Conservation (phyloP, 2,329 filamentous ascomycete genomes). For the Exophiala alcalophila region DNA sequence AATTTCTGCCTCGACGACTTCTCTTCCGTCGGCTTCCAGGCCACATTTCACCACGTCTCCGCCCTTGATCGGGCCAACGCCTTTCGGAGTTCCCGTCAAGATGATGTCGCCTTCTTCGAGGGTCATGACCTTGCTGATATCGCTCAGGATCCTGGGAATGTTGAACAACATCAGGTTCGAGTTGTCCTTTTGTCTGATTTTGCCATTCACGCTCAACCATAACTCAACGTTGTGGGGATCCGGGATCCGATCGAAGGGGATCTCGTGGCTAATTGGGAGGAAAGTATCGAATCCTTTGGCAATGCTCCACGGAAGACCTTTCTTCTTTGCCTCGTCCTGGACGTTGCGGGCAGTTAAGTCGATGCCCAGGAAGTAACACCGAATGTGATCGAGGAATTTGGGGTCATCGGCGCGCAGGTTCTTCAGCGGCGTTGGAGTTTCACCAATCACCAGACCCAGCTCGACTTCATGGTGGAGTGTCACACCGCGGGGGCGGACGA, state of each 20-base stretch:
- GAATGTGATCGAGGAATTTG: slow-evolving; percentile 77
- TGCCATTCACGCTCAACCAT: slow-evolving; percentile 78
- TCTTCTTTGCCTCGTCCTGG: slow-evolving; percentile 95
- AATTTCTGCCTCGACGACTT: slow-evolving; percentile 79
- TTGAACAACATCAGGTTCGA: slow-evolving; percentile 93
- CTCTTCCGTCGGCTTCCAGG: slow-evolving; percentile 73
- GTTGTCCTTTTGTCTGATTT: slow-evolving; percentile 76
- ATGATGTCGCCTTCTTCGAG: slow-evolving; percentile 89
- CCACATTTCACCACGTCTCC: slow-evolving; percentile 87
- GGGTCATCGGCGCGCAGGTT: slow-evolving; percentile 61
- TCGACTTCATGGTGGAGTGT: slow-evolving; percentile 94
- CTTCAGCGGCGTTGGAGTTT: slow-evolving; percentile 65
- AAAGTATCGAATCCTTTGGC: slow-evolving; percentile 99
- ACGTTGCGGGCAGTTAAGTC: slow-evolving; percentile 97
- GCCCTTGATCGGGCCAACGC: slow-evolving; percentile 78
- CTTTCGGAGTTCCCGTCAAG: slow-evolving; percentile 95
- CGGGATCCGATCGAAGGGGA: slow-evolving; percentile 74
- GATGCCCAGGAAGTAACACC: slow-evolving; percentile 83
- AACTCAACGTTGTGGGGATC: slow-evolving; percentile 87
- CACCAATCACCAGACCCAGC: slow-evolving; percentile 73
- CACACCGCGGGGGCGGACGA: slow-evolving; percentile 78
- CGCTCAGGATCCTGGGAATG: slow-evolving; percentile 80
- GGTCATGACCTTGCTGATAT: slow-evolving; percentile 94
- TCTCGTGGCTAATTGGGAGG: slow-evolving; percentile 77
- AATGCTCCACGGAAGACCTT: slow-evolving; percentile 93